A percentile compares a stretch with the other conserved stretches of the same genome.
Evolutionary conservation across 495 filamentous ascomycete species (phyloP).

Genomic region (Cercophora samala): DNA sequence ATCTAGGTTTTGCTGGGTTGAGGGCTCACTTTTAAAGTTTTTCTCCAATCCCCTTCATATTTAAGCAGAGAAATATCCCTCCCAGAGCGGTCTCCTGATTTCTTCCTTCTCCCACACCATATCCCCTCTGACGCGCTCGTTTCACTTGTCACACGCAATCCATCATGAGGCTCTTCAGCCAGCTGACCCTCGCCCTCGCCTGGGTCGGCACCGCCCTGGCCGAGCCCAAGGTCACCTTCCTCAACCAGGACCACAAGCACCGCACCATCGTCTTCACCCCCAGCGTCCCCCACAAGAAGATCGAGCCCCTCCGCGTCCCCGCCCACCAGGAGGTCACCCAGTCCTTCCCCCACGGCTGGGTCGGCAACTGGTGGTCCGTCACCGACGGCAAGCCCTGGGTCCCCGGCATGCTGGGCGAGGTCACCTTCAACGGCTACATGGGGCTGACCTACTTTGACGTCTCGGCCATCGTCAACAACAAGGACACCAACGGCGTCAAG

Average conservation of each 20-base stretch:
- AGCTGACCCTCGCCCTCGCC: slow-evolving; percentile 24
- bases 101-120: not conserved
- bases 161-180: not conserved
- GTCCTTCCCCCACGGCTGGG: slow-evolving; percentile 42
- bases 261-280: slow-evolving; percentile 46
- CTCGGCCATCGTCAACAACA: slow-evolving; percentile 52
- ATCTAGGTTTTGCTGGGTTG: not conserved
- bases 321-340: slow-evolving; percentile 31
- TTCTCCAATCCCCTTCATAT: no score
- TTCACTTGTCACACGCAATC: no score
- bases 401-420: slow-evolving; percentile 53
- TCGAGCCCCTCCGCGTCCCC: slow-evolving; percentile 31
- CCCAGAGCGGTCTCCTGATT: not conserved
- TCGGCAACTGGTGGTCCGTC: slow-evolving; percentile 49
- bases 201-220: slow-evolving; percentile 33
- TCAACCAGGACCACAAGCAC: slow-evolving; percentile 45
- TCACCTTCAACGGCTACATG: slow-evolving; percentile 44
- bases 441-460: slow-evolving; percentile 51
- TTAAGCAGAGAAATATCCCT: no score
- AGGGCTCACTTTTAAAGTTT: not conserved
- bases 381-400: slow-evolving; percentile 33
- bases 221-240: slow-evolving; percentile 46
- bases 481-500: slow-evolving; percentile 46
- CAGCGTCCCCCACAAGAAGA: slow-evolving; percentile 24
- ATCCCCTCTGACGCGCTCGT: not conserved